These are phyloP conservation scores for Ophiorrhiza pumila DNA, from an alignment of 257 asterid species.

Conservation along the genomic window DNA sequence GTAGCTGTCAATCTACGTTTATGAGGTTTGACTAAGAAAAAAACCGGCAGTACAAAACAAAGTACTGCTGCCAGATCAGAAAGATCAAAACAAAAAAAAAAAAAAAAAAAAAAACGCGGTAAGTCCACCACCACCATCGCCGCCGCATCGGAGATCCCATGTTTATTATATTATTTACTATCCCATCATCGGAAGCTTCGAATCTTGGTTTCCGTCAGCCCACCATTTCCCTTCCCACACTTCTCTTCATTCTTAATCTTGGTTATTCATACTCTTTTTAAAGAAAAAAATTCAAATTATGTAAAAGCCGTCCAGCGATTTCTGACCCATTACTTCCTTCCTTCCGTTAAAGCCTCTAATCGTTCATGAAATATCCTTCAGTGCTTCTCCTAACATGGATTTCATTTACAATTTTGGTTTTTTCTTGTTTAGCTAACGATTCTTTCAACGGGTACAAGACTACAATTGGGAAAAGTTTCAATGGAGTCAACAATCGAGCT, in stretches of 20 bases:
- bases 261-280: neutral
- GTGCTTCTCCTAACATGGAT: conserved; percentile 19
- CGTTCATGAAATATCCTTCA: conserved; percentile 37
- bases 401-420: conserved; percentile 15
- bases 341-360: neutral
- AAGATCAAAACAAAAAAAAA: too few species aligned
- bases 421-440: conserved; percentile 26
- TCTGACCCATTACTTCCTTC: neutral
- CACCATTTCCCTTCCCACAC: conserved; percentile 12
- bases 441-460: conserved; percentile 23
- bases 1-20: too few species aligned
- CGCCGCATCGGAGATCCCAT: conserved; percentile 14
- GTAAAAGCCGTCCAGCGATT: conserved; percentile 2
- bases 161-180: neutral
- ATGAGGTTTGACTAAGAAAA: too few species aligned
- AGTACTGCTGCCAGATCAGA: too few species aligned
- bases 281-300: neutral
- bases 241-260: conserved; percentile 21
- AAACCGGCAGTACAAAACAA: too few species aligned
- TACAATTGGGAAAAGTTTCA: conserved; percentile 21
- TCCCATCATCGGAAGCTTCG: conserved; percentile 31
- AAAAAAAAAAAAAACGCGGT: conserved; percentile 1
- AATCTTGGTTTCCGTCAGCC: conserved; percentile 43
- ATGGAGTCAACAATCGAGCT: conserved; percentile 24
- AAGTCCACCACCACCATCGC: conserved; percentile 5